Evolutionary conservation across 441 rosid species (phyloP).

Genomic region (Erysimum pusillum): DNA sequence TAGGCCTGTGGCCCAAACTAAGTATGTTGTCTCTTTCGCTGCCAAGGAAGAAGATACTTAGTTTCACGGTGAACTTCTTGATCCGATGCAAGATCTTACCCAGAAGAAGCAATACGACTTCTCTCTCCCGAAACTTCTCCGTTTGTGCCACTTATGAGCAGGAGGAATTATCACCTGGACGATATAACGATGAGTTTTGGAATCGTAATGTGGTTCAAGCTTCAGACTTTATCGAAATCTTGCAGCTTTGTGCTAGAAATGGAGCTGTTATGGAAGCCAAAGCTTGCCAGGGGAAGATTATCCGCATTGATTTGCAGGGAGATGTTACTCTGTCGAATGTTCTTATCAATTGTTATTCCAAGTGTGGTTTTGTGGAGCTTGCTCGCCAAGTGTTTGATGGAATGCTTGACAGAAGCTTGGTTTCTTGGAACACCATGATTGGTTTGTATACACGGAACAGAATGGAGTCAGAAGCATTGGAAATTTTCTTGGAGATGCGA

Average conservation of each 20-base stretch:
- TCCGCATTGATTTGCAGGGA: constrained; percentile 47
- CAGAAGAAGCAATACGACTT: constrained; percentile 11
- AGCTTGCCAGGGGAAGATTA: constrained; percentile 63
- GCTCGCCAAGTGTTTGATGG: constrained; percentile 79
- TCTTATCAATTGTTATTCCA: constrained; percentile 59
- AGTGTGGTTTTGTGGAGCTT: constrained; percentile 52
- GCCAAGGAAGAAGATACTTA: constrained; percentile 20
- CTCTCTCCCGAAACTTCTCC: constrained; percentile 5
- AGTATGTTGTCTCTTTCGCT: constrained; percentile 40
- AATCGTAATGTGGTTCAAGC: constrained; percentile 26
- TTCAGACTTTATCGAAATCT: constrained; percentile 50
- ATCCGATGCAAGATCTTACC: constrained; percentile 25
- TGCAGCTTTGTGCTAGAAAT: constrained; percentile 59
- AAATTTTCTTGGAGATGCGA: constrained; percentile 60
- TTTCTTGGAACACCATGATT: constrained; percentile 84
- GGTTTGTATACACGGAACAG: constrained; percentile 57
- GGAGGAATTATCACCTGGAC: not conserved
- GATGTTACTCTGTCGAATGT: constrained; percentile 65
- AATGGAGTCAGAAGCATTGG: constrained; percentile 55
- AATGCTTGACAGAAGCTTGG: constrained; percentile 70
- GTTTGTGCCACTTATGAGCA: not conserved
- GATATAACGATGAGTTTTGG: constrained; percentile 16
- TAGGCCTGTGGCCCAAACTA: constrained; percentile 28
- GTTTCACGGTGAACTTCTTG: constrained; percentile 18
- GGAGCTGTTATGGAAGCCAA: constrained; percentile 50